These are phyloP conservation scores for Adansonia digitata DNA, from an alignment of 345 rosid species.

Conservation along the genomic window DNA sequence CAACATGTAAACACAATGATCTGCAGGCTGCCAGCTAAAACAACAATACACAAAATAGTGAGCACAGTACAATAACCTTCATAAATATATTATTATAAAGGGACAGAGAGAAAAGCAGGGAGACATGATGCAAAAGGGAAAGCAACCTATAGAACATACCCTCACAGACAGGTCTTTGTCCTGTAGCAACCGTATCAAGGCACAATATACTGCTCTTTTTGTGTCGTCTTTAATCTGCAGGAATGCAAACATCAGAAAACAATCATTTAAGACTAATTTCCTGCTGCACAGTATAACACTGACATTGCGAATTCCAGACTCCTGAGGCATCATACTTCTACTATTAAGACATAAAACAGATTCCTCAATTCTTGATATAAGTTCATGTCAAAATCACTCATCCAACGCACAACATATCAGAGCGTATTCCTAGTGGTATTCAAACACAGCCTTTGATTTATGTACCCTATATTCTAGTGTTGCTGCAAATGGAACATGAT, in stretches of 20 bases:
- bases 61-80: not conserved
- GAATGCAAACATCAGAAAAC: slow-evolving; percentile 25
- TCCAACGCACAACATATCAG: not conserved
- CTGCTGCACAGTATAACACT: not conserved
- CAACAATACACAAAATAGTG: slow-evolving; percentile 32
- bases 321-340: not conserved
- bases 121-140: not conserved
- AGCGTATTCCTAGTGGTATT: not conserved
- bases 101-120: not conserved
- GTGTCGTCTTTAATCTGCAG: slow-evolving; percentile 85
- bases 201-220: slow-evolving; percentile 83
- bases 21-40: slow-evolving; percentile 95
- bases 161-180: slow-evolving; percentile 79
- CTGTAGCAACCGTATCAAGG: slow-evolving; percentile 77
- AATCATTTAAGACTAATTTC: not conserved
- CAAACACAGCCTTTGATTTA: not conserved
- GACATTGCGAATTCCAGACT: not conserved
- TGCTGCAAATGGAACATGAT: not conserved
- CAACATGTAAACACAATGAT: slow-evolving; percentile 78
- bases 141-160: slow-evolving; percentile 37
- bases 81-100: not conserved
- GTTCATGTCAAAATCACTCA: not conserved
- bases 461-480: not conserved
- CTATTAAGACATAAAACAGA: not conserved
- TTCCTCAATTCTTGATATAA: not conserved